Evolutionary conservation across 2,329 filamentous ascomycete species (phyloP).

Genomic region (Colletotrichum tamarilloi): DNA sequence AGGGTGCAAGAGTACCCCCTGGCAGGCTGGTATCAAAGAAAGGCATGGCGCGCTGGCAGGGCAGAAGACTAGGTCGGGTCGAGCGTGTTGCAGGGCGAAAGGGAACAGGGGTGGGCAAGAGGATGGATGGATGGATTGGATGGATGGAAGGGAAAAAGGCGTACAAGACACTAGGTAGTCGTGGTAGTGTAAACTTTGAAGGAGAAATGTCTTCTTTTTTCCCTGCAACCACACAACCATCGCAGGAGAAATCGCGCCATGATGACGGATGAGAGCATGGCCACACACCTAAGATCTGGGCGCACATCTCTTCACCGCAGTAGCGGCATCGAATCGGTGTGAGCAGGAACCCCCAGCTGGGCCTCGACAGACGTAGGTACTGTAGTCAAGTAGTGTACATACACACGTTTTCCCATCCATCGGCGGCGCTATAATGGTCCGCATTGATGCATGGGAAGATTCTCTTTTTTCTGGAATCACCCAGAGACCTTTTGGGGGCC

Average conservation of each 20-base stretch:
- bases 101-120: background rate
- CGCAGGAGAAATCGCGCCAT: background rate
- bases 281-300: background rate
- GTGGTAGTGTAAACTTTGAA: too few species aligned
- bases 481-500: background rate
- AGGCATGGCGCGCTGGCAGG: background rate
- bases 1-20: slow-evolving; percentile 5
- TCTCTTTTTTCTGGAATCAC: background rate
- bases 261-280: background rate
- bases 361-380: too few species aligned
- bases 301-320: background rate
- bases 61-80: background rate
- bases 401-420: background rate
- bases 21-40: background rate
- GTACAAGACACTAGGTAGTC: background rate
- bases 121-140: background rate
- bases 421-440: background rate
- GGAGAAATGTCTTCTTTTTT: background rate
- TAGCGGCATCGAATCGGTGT: background rate
- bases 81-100: background rate
- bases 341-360: background rate
- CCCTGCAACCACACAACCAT: background rate
- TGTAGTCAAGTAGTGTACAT: too few species aligned
- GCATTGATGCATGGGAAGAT: background rate
- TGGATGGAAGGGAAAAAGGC: background rate